Evolutionary conservation across 176 grass and related monocot genomes (phyloP).

Genomic region (Triticum dicoccoides): DNA sequence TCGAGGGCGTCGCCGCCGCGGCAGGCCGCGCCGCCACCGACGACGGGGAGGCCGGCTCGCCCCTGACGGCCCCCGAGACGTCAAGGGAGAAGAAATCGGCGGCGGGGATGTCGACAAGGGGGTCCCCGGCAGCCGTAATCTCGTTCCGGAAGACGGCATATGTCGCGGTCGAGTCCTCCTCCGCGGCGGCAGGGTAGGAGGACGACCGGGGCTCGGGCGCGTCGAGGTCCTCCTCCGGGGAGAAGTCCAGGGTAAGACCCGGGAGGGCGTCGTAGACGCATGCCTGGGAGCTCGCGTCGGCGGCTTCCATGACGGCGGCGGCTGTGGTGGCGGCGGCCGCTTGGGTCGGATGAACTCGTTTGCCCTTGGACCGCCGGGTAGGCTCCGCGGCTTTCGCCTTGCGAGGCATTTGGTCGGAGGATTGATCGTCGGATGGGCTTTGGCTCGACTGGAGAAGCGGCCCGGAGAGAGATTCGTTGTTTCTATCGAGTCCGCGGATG

Average conservation of each 20-base stretch:
- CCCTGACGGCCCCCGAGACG: constrained; percentile 13
- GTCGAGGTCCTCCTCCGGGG: constrained; percentile 3
- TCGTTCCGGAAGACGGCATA: constrained; percentile 84
- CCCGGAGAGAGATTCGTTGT: not conserved
- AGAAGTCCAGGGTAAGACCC: constrained; percentile 34
- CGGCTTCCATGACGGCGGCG: constrained; percentile 23
- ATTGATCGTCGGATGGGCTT: not conserved
- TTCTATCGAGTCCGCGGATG: not conserved
- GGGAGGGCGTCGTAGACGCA: constrained; percentile 72
- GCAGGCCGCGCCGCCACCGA: not conserved
- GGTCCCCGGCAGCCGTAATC: constrained; percentile 56
- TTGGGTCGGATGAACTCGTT: not conserved
- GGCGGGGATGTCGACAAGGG: constrained; percentile 38
- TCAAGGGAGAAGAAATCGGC: constrained; percentile 85
- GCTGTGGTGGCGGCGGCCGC: not conserved
- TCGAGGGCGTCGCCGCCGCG: not conserved
- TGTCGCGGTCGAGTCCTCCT: constrained; percentile 31
- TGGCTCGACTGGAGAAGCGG: not conserved
- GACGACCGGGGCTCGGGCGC: not conserved
- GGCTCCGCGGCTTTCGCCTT: constrained; percentile 3
- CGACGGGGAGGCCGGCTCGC: not conserved
- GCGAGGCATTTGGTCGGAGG: constrained; percentile 33
- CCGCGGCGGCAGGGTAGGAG: not conserved
- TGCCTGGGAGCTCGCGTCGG: not conserved
- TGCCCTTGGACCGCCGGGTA: constrained; percentile 19